Conservation (phyloP, 208 protist species). For the Trypanosomatidae sp. region DNA sequence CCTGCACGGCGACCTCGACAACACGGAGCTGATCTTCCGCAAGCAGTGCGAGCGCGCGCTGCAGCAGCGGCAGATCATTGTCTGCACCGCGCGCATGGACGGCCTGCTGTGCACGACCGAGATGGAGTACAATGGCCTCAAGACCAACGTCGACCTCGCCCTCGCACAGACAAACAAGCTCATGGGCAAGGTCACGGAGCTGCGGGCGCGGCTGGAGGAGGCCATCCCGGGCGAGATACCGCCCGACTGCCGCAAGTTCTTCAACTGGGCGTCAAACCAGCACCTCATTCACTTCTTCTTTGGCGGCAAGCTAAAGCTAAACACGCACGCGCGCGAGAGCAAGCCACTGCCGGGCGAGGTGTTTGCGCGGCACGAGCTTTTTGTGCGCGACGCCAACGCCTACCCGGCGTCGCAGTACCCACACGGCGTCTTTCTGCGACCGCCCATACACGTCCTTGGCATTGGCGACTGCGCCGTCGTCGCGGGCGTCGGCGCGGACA, state of each 20-base stretch:
- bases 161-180: conserved; percentile 67
- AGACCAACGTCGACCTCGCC: conserved; percentile 81
- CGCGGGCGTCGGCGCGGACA: conserved; percentile 47
- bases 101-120: conserved; percentile 84
- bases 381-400: conserved; percentile 13
- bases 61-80: conserved; percentile 65
- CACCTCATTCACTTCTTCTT: conserved; percentile 85
- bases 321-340: conserved; percentile 73
- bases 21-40: conserved; percentile 87
- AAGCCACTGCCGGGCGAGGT: conserved; percentile 58
- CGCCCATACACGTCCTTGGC: conserved; percentile 66
- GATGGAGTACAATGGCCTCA: conserved; percentile 91
- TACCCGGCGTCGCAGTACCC: conserved; percentile 37
- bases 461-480: conserved; percentile 77
- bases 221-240: conserved; percentile 74
- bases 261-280: conserved; percentile 88
- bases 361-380: conserved; percentile 77
- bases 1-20: conserved; percentile 82
- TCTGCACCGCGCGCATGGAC: conserved; percentile 82
- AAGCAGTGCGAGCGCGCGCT: conserved; percentile 81
- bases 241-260: conserved; percentile 75
- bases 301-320: conserved; percentile 81
- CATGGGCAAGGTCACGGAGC: conserved; percentile 43
- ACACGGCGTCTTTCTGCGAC: conserved; percentile 78
- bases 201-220: conserved; percentile 47